A percentile compares a stretch with the other conserved stretches of the same genome.
Evolutionary conservation across 345 rosid species (phyloP).

Genomic region (Laguncularia racemosa): DNA sequence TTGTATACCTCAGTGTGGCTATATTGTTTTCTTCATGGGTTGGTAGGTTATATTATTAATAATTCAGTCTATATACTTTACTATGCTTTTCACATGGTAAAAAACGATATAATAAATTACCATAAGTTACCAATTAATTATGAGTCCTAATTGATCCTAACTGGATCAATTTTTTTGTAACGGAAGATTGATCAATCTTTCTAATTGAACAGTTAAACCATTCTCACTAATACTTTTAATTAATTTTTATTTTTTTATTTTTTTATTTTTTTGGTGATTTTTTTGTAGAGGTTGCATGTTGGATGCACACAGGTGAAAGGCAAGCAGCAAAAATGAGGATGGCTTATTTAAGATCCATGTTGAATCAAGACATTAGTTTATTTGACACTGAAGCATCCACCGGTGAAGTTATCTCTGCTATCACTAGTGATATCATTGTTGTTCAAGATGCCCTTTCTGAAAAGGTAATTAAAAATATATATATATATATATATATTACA

Average conservation of each 20-base stretch:
- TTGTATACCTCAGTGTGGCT: constrained; percentile 82
- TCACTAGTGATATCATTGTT: constrained; percentile 78
- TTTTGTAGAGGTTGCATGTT: constrained; percentile 84
- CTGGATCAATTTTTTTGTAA: too few relatives aligned
- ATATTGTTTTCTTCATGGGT: constrained; percentile 88
- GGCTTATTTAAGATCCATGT: constrained; percentile 80
- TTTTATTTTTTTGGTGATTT: not conserved
- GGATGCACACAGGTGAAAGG: constrained; percentile 98
- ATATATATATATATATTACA: not conserved
- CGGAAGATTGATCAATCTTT: too few relatives aligned
- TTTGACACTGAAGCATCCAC: constrained; percentile 91
- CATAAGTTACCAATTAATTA: too few relatives aligned
- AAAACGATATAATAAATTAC: not conserved
- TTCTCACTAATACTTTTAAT: too few relatives aligned
- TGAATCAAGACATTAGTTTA: constrained; percentile 83
- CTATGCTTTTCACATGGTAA: not conserved
- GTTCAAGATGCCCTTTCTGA: constrained; percentile 98
- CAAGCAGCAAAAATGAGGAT: constrained; percentile 93
- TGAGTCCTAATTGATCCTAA: not conserved
- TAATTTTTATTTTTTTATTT: not conserved
- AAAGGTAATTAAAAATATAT: constrained; percentile 40
- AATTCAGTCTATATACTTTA: not conserved
- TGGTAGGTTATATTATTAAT: constrained; percentile 31
- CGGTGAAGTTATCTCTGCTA: constrained; percentile 84
- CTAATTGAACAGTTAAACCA: too few relatives aligned